phyloP scores from a whole-genome alignment of 1,139 yeast species.

The Hansenula lynferdii region DNA sequence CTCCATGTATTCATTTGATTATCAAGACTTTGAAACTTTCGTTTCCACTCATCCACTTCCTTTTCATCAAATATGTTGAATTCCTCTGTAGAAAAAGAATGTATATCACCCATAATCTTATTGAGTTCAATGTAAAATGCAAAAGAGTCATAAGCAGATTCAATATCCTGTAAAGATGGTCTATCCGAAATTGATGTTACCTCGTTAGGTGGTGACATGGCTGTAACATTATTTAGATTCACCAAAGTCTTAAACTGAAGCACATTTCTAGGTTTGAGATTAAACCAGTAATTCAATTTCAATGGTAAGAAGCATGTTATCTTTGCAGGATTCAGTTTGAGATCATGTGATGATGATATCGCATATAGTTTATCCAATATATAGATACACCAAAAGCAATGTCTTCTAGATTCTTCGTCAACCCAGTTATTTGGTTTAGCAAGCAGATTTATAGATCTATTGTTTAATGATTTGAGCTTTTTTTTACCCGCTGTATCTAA shows the following conservation, averaged over 20 bases:
- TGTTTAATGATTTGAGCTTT: slow-evolving; percentile 13
- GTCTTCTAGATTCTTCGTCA: slow-evolving; percentile 21
- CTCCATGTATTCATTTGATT: slow-evolving; percentile 15
- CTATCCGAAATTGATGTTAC: no score
- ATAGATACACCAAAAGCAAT: slow-evolving; percentile 20
- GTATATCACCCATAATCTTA: slow-evolving; percentile 17
- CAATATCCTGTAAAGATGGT: not conserved
- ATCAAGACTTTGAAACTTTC: slow-evolving; percentile 14
- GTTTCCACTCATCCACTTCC: slow-evolving; percentile 15
- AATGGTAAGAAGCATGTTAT: slow-evolving; percentile 14
- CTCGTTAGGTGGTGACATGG: no score
- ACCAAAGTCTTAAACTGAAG: slow-evolving; percentile 9
- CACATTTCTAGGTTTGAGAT: not conserved
- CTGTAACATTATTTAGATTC: no score
- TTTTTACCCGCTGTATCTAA: slow-evolving; percentile 9
- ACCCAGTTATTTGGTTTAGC: slow-evolving; percentile 15
- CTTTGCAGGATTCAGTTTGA: slow-evolving; percentile 13
- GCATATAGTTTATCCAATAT: slow-evolving; percentile 19
- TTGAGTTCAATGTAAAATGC: slow-evolving; percentile 16
- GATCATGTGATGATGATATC: slow-evolving; percentile 18
- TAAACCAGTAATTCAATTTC: slow-evolving; percentile 11
- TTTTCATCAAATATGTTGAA: slow-evolving; percentile 13
- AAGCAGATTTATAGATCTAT: slow-evolving; percentile 13
- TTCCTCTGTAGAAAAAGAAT: slow-evolving; percentile 16
- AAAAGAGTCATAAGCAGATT: slow-evolving; percentile 15